phyloP scores from a whole-genome alignment of 768 basidiomycete species.

The Lentinus brumalis region DNA sequence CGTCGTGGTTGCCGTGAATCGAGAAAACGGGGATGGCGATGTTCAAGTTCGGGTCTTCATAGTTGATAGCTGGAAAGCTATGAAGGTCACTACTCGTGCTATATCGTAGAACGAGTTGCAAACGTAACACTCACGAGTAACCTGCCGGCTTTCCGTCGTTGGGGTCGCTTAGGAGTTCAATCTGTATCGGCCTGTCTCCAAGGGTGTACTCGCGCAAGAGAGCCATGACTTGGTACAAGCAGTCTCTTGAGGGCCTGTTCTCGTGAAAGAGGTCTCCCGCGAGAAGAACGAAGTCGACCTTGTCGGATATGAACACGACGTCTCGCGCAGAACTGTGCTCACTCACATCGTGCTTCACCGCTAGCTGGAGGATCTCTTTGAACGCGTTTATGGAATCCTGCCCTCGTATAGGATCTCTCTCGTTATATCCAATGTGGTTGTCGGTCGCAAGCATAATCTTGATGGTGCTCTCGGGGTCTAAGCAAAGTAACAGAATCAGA shows the following conservation, averaged over 20 bases:
- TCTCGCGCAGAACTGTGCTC: neutral
- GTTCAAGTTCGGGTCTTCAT: constrained; percentile 96
- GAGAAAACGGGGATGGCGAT: constrained; percentile 97
- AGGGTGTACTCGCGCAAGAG: constrained; percentile 89
- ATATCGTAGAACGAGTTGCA: neutral
- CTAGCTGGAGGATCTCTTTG: constrained; percentile 88
- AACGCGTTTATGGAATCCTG: constrained; percentile 97
- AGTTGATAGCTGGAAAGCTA: constrained; percentile 96
- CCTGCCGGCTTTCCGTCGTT: constrained; percentile 85
- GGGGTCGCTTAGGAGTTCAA: constrained; percentile 92
- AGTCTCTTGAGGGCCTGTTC: constrained; percentile 90
- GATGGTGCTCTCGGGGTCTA: constrained; percentile 69
- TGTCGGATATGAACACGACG: neutral
- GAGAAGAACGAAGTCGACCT: constrained; percentile 96
- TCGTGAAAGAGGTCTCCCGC: constrained; percentile 98
- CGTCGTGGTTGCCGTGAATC: constrained; percentile 99
- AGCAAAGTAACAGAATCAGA: neutral
- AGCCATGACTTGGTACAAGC: constrained; percentile 86
- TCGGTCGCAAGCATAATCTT: constrained; percentile 91
- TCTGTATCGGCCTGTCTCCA: constrained; percentile 83
- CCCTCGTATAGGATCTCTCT: constrained; percentile 91
- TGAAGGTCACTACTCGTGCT: constrained; percentile 4
- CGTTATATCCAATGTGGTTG: constrained; percentile 94
- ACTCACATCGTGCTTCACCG: constrained; percentile 83
- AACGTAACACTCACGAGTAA: constrained; percentile 63